Conservation (phyloP, 192 early-diverging fungal species). For the Entomortierella chlamydospora region DNA sequence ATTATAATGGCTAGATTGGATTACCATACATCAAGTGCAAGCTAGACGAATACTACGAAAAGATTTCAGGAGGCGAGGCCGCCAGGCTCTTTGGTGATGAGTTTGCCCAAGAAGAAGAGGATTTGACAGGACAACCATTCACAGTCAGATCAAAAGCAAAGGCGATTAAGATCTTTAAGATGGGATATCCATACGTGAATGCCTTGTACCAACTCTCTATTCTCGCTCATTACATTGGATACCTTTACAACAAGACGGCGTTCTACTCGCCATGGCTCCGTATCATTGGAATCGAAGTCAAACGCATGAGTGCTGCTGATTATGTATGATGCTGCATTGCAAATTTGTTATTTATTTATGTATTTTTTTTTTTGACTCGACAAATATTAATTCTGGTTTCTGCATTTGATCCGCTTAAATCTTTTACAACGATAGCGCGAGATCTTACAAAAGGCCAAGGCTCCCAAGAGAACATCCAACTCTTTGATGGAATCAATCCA, state of each 20-base stretch:
- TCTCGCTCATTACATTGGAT: constrained; percentile 79
- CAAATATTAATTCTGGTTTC: background rate
- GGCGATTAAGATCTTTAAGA: constrained; percentile 40
- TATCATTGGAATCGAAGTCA: constrained; percentile 80
- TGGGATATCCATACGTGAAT: constrained; percentile 81
- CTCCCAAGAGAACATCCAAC: constrained; percentile 24
- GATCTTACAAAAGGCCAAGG: constrained; percentile 54
- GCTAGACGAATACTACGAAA: constrained; percentile 80
- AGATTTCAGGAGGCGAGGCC: constrained; percentile 68
- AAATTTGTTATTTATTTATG: background rate
- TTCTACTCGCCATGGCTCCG: constrained; percentile 90
- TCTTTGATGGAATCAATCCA: constrained; percentile 33
- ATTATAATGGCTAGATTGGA: constrained; percentile 56
- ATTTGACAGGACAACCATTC: constrained; percentile 40
- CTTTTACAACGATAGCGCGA: constrained; percentile 46
- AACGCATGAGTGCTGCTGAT: constrained; percentile 84
- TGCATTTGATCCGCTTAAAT: background rate
- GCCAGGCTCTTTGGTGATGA: constrained; percentile 74
- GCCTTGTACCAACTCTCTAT: constrained; percentile 73
- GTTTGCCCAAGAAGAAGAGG: constrained; percentile 58
- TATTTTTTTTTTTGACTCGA: background rate
- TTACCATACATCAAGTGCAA: constrained; percentile 82
- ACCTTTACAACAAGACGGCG: constrained; percentile 86
- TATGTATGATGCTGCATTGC: constrained; percentile 71
- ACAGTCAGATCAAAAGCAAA: constrained; percentile 31